Percentiles rank a stretch among this genome's conserved stretches.
These are phyloP conservation scores for Cornus controversa DNA, from an alignment of 148 eudicot genomes.

Conservation along the genomic window DNA sequence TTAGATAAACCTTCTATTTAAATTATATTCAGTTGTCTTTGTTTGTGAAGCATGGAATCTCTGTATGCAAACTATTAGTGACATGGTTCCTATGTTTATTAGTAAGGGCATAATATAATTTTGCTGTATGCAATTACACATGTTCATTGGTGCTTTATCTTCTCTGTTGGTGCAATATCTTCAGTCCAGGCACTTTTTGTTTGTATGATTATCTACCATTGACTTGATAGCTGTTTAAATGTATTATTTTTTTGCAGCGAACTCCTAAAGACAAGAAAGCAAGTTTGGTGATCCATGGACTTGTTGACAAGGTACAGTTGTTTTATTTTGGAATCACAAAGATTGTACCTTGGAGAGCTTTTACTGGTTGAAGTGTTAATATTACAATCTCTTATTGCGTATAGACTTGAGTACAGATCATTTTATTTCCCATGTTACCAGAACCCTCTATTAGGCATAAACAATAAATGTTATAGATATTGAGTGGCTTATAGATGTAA, in stretches of 20 bases:
- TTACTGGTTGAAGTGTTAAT: background rate
- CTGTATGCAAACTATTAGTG: background rate
- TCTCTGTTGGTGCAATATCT: conserved; percentile 1
- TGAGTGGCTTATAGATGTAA: background rate
- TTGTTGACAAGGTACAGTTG: conserved; percentile 45
- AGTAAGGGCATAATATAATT: background rate
- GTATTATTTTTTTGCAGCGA: conserved; percentile 31
- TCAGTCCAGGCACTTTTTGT: background rate
- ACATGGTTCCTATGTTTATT: background rate
- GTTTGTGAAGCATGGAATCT: background rate
- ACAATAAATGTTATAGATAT: background rate
- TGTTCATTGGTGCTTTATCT: background rate
- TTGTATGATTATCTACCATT: background rate
- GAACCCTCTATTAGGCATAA: background rate
- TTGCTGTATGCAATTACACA: background rate
- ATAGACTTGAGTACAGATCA: background rate
- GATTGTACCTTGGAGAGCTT: background rate
- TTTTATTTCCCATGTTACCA: background rate
- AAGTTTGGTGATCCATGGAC: conserved; percentile 48
- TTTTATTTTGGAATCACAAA: background rate
- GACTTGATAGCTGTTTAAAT: conserved; percentile 1
- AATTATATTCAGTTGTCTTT: background rate
- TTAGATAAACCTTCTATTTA: too few species aligned
- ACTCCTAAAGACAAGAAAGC: conserved; percentile 59
- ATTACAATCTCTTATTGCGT: too few species aligned